These are phyloP conservation scores for Diaporthe ampelina DNA, from an alignment of 2,329 filamentous ascomycete genomes.

Conservation along the genomic window DNA sequence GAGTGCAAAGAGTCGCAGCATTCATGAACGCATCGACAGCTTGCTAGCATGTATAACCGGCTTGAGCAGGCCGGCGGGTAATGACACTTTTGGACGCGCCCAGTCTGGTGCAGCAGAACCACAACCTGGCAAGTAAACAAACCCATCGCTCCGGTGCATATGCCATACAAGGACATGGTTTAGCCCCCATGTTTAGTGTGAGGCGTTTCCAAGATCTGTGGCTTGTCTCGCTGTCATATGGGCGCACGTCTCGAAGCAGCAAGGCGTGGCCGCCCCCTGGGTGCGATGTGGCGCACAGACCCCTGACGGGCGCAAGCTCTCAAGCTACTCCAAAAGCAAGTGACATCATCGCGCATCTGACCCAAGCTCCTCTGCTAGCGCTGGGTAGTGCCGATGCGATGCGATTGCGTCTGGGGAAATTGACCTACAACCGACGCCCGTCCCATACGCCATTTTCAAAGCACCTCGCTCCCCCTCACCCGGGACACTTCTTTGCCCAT, in stretches of 20 bases:
- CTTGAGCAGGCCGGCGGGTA: neutral
- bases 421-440: neutral
- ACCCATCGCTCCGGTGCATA: neutral
- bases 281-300: neutral
- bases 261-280: no score
- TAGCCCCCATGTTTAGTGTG: constrained; percentile 9
- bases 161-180: neutral
- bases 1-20: neutral
- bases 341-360: constrained; percentile 40
- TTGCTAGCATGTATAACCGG: neutral
- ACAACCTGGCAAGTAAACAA: constrained; percentile 14
- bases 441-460: no score
- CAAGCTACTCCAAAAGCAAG: neutral
- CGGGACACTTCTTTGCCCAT: neutral
- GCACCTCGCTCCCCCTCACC: neutral
- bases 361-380: neutral
- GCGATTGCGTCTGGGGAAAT: constrained; percentile 22
- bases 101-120: neutral
- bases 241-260: no score
- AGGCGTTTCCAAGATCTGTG: constrained; percentile 31
- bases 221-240: neutral
- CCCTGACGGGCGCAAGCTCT: neutral
- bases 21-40: neutral
- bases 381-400: constrained; percentile 19
- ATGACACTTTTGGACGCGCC: neutral